A percentile compares a stretch with the other conserved stretches of the same genome.
Evolutionary conservation across 2,329 filamentous ascomycete species (phyloP).

Genomic region (Leptoxyphium fumago): DNA sequence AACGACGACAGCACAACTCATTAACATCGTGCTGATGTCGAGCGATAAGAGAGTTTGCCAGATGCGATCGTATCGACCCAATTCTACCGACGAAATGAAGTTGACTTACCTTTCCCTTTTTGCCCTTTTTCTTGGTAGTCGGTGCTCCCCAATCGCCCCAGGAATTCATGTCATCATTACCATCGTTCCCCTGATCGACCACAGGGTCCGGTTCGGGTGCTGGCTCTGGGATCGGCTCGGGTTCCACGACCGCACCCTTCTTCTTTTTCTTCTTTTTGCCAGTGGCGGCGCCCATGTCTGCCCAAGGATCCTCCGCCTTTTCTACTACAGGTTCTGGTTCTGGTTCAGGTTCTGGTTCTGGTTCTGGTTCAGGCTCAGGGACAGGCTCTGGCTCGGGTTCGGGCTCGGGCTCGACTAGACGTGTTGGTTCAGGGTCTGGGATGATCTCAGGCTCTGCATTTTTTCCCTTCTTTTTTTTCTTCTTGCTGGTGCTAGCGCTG

Average conservation of each 20-base stretch:
- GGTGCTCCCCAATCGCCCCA: constrained; percentile 10
- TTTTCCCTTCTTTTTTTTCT: constrained; percentile 13
- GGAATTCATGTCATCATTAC: constrained; percentile 7
- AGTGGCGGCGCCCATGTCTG: background rate
- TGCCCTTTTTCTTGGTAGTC: constrained; percentile 18
- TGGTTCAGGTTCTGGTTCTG: background rate
- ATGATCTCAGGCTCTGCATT: constrained; percentile 8
- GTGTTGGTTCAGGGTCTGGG: constrained; percentile 5
- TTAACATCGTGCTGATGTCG: too few relatives aligned
- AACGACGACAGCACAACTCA: too few relatives aligned
- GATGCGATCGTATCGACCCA: too few relatives aligned
- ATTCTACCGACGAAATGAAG: background rate
- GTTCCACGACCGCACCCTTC: background rate
- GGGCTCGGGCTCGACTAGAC: constrained; percentile 1
- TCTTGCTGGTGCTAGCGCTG: constrained; percentile 16
- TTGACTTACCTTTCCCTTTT: constrained; percentile 21
- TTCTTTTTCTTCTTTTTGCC: background rate
- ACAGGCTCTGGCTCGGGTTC: background rate
- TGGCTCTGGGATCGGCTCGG: background rate
- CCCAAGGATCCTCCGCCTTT: background rate
- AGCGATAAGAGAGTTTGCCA: too few relatives aligned
- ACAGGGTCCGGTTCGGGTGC: constrained; percentile 5
- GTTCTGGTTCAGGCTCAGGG: background rate
- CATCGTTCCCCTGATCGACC: constrained; percentile 4
- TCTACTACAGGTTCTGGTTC: background rate